A percentile compares a stretch with the other conserved stretches of the same genome.
Evolutionary conservation across 176 grass and related monocot genomes (phyloP).

Genomic region (Poa annua): DNA sequence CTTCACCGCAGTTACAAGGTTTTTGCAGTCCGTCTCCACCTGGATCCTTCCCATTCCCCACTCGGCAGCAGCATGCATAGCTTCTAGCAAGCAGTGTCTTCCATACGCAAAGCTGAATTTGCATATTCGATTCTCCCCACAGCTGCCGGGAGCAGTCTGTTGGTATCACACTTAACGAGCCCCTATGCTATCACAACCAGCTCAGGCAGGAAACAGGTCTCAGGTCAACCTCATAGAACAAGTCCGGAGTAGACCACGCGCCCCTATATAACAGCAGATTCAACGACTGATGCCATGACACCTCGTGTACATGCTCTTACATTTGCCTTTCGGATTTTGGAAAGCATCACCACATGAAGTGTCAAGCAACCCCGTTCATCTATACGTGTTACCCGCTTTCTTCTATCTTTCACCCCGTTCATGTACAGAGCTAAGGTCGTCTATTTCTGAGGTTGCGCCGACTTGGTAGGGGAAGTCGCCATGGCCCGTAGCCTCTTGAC

Average conservation of each 20-base stretch:
- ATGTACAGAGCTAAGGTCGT: slow-evolving; percentile 35
- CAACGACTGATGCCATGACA: background rate
- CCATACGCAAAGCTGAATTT: no score
- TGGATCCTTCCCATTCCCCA: no score
- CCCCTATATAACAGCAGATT: background rate
- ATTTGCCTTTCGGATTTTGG: slow-evolving; percentile 9
- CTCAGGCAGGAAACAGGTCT: background rate
- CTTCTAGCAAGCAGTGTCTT: no score
- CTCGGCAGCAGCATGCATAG: no score
- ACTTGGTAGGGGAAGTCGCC: slow-evolving; percentile 57
- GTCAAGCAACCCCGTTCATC: slow-evolving; percentile 7
- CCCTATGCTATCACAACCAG: background rate
- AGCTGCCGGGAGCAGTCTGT: no score
- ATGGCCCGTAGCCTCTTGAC: slow-evolving; percentile 72
- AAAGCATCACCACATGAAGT: background rate
- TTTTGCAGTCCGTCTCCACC: no score
- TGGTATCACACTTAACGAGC: background rate
- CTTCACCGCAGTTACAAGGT: no score
- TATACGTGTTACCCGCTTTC: background rate
- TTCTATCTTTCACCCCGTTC: slow-evolving; percentile 9
- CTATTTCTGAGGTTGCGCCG: slow-evolving; percentile 52
- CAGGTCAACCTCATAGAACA: background rate
- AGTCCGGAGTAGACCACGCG: background rate
- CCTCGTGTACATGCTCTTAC: slow-evolving; percentile 29
- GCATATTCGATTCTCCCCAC: no score